Conservation (phyloP, 2,329 filamentous ascomycete genomes). For the Alternaria gansuensis region DNA sequence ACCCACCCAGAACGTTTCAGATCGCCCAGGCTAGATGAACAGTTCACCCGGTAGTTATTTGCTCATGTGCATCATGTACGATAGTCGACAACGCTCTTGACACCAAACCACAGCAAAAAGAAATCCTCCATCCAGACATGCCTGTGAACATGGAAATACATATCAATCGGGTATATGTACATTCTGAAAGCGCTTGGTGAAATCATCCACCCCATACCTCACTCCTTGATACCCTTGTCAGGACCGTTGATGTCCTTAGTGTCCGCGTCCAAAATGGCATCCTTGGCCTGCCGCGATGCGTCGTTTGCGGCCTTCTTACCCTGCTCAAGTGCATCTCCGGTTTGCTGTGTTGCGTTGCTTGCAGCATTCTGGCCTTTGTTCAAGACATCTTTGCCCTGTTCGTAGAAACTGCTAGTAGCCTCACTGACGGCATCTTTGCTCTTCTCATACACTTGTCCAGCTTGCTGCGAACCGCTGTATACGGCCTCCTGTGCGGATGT, state of each 20-base stretch:
- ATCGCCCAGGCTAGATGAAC: constrained; percentile 7
- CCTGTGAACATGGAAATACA: constrained; percentile 2
- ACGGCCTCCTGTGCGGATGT: constrained; percentile 17
- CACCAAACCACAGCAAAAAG: constrained; percentile 1
- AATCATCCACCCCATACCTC: constrained; percentile 1
- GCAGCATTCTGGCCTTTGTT: constrained; percentile 37
- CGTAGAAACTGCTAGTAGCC: constrained; percentile 4
- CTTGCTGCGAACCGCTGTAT: constrained; percentile 18
- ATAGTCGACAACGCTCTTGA: neutral
- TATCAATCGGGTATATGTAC: constrained; percentile 32
- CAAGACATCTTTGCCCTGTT: constrained; percentile 33
- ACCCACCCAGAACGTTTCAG: constrained; percentile 5
- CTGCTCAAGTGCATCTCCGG: constrained; percentile 34
- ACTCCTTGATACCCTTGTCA: constrained; percentile 29
- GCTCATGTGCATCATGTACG: constrained; percentile 3
- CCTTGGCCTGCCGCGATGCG: constrained; percentile 30
- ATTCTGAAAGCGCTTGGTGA: constrained; percentile 13
- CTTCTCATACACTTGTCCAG: constrained; percentile 7
- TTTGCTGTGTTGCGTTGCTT: constrained; percentile 22
- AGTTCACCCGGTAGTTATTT: constrained; percentile 7
- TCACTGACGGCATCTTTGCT: constrained; percentile 14
- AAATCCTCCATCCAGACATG: neutral
- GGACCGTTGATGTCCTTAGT: constrained; percentile 31
- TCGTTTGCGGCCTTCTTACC: constrained; percentile 30
- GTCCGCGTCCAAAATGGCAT: constrained; percentile 28